phyloP scores from a whole-genome alignment of 129 eudicot species.

The Cynara cardunculus region DNA sequence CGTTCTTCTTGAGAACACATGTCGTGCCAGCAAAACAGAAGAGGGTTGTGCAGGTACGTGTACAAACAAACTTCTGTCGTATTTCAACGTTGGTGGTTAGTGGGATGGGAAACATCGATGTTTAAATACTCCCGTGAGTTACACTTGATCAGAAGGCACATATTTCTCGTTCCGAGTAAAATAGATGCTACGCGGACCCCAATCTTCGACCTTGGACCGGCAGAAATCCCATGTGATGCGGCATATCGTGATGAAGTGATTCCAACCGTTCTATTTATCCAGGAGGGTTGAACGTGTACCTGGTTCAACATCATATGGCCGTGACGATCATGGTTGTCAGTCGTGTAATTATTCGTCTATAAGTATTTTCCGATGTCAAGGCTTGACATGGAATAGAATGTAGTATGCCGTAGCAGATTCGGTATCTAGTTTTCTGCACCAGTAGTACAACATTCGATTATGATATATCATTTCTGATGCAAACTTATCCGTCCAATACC shows the following conservation, averaged over 20 bases:
- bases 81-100: conserved; percentile 54
- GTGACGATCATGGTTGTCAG: conserved; percentile 51
- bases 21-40: conserved; percentile 81
- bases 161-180: conserved; percentile 62
- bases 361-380: conserved; percentile 69
- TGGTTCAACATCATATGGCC: conserved; percentile 58
- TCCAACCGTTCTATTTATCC: conserved; percentile 64
- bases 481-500: conserved; percentile 88
- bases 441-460: conserved; percentile 52
- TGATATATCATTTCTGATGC: conserved; percentile 71
- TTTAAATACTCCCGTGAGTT: conserved; percentile 90
- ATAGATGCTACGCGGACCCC: conserved; percentile 78
- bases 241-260: conserved; percentile 78
- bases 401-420: conserved; percentile 67
- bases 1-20: conserved; percentile 69
- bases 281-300: conserved; percentile 53
- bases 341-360: conserved; percentile 39
- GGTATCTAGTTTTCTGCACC: conserved; percentile 57
- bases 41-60: conserved; percentile 41
- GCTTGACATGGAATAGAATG: conserved; percentile 82
- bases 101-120: conserved; percentile 86
- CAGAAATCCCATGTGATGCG: conserved; percentile 93
- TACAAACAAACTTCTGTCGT: conserved; percentile 66
- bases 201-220: conserved; percentile 46
- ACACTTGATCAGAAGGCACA: conserved; percentile 71